Conservation (phyloP, 139 green algal species). For the Zygnema cylindricum region DNA sequence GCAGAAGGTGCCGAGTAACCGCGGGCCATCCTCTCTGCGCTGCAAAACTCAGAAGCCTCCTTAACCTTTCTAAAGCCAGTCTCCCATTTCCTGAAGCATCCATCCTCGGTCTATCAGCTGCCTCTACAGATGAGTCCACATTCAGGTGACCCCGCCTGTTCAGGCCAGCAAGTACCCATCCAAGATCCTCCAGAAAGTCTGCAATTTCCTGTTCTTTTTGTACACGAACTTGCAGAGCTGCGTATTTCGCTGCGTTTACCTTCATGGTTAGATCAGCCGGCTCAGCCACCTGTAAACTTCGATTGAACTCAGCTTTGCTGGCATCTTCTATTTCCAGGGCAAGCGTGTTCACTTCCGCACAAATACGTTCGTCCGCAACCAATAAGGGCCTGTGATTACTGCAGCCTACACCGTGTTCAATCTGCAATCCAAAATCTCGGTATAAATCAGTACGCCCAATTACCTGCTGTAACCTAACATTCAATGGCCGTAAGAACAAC, state of each 20-base stretch:
- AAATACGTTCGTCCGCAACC: background rate
- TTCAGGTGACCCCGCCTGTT: background rate
- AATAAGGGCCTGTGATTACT: background rate
- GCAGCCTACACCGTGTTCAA: slow-evolving; percentile 8
- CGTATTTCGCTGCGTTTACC: background rate
- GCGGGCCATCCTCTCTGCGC: background rate
- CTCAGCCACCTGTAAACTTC: background rate
- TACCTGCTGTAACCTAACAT: too few species aligned
- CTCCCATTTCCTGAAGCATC: background rate
- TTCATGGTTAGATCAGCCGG: background rate
- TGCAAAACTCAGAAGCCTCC: background rate
- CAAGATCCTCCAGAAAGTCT: slow-evolving; percentile 10
- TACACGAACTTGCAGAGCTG: background rate
- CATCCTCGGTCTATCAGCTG: background rate
- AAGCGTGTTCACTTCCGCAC: slow-evolving; percentile 6
- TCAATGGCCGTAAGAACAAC: too few species aligned
- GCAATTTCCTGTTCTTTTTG: background rate
- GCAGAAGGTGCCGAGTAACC: background rate
- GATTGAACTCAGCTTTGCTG: background rate
- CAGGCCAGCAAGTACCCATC: background rate
- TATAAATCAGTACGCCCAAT: too few species aligned
- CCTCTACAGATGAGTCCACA: background rate
- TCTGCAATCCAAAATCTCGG: background rate
- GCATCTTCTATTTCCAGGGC: background rate
- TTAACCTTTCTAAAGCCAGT: background rate